Evolutionary conservation across 116 monocot species (phyloP), one percentile per base, ranked within the genome.

Genomic region (Phalaenopsis hybrid): DNA sequence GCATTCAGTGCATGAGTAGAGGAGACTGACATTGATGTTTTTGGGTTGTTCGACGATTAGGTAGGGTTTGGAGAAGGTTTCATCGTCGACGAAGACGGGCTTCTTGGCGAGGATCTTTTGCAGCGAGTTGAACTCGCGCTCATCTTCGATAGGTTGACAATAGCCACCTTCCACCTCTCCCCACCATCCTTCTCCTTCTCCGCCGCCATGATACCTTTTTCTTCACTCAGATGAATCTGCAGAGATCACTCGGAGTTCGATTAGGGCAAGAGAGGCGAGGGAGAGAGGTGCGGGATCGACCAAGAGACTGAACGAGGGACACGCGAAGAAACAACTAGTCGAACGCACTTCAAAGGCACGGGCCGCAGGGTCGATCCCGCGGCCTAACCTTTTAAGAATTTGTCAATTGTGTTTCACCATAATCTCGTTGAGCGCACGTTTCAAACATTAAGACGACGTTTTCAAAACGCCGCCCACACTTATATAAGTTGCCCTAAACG

Each of bases 11-110:
- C 11, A 75, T 18, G 75, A 8, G 45, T 45, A 10, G 6, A 31
- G 4, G n/a, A 15, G 45, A 75, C n/a, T 44, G 75, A 94, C 97
- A 90, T 98, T 94, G 85, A 98, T 94, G 67, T 88, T 88, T 82
- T 89, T 85, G 9, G 91, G 82, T 48, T 98, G 97, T 25, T 98
- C 93, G 79, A 90, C 79, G 80, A 78, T 84, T 85, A 94, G 90
- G 43, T 93, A 94, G 4, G 93, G 92, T 79, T 89, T 91, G 68
- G 91, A 84, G 86, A 89, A 94, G 48, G 94, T 93, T 17, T 94
- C 97, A 4, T 94, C 93, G 84, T 98, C 95, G 25, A 93, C 97
- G 78, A 98, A 95, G 48, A 95, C 95, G 8, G 95, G 95, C 81
- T 92, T 98, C 83, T 93, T 92, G 18, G 84, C 37, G 46, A 98